These are phyloP conservation scores for Geoglossum cookeanum DNA, from an alignment of 2,329 filamentous ascomycete genomes.

Conservation along the genomic window DNA sequence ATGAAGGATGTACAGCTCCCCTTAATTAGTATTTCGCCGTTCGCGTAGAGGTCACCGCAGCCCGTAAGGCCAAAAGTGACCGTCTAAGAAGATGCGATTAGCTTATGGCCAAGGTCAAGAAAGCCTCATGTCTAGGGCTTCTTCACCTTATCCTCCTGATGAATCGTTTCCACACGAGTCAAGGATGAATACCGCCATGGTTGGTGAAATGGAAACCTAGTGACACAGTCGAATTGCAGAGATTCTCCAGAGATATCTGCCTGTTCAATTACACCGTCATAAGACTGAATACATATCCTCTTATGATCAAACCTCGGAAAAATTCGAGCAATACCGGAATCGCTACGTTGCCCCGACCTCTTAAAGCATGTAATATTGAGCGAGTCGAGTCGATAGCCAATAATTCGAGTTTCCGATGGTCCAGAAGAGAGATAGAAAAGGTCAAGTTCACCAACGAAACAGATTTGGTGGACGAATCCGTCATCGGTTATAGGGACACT, in stretches of 20 bases:
- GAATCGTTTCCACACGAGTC: neutral
- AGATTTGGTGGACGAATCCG: neutral
- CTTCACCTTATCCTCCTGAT: neutral
- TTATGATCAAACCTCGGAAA: constrained; percentile 7
- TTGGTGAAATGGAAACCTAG: neutral
- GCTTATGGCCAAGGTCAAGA: neutral
- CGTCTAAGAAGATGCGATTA: constrained; percentile 16
- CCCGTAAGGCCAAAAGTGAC: constrained; percentile 48
- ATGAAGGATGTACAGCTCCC: constrained; percentile 77
- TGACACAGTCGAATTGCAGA: neutral
- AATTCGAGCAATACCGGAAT: neutral
- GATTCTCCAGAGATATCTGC: neutral
- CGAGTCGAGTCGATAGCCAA: neutral
- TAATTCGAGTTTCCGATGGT: neutral
- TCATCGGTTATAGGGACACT: constrained; percentile 13
- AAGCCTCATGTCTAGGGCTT: neutral
- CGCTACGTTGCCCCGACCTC: neutral
- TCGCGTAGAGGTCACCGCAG: constrained; percentile 61
- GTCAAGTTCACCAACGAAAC: constrained; percentile 15
- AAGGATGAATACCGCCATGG: neutral
- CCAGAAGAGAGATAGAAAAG: constrained; percentile 16
- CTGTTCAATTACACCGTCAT: constrained; percentile 20
- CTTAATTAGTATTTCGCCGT: constrained; percentile 52
- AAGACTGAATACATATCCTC: constrained; percentile 10
- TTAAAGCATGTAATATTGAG: neutral